Evolutionary conservation across 371 early-diverging fungal species (phyloP), one percentile per base, ranked within the genome.

Genomic region (Rhizopus sp.): DNA sequence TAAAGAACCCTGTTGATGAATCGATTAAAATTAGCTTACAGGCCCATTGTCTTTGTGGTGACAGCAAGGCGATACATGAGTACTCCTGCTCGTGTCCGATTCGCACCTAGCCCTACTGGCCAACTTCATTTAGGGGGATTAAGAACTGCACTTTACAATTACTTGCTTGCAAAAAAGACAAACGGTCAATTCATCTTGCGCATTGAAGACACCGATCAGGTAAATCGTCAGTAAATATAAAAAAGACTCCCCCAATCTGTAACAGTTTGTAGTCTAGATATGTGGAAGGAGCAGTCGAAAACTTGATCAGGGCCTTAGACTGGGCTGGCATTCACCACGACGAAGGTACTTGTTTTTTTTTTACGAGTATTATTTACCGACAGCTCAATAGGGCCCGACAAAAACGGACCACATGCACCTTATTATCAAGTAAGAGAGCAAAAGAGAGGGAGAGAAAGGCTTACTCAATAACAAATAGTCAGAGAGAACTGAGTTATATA

Each of bases 31-130:
- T 23, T 23, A 23, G 23, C 23, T 23, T 23, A 23, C 23, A 23
- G 23, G 23, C 23, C 23, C 23, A 23, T 23, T 23, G 23, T 23
- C 23, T 23, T 23, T 23, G 23, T 23, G 23, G 23, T 23, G 23
- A 23, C 23, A 23, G 23, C 23, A 23, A 23, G 23, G 2, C 23
- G 23, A 23, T 23, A 23, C 23, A 23, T 23, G 0, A 23, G 23
- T 23, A 23, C 23, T 23, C 23, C 77, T 9, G 86, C 87, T 8
- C 76, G 94, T 16, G 93, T 95, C 30, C 85, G 97, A 16, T 97
- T 97, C 70, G 97, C 97, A 3, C 97, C 97, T 5, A 93, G 93
- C 54, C 97, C 97, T 4, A 96, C 97, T 1, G 97, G 97, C 6
- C 77, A 87, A 59, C 81, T 97, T 42, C 97, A 97, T 65, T 83